Conservation (phyloP, 2,329 filamentous ascomycete species). For the Drechslerella dactyloides region DNA sequence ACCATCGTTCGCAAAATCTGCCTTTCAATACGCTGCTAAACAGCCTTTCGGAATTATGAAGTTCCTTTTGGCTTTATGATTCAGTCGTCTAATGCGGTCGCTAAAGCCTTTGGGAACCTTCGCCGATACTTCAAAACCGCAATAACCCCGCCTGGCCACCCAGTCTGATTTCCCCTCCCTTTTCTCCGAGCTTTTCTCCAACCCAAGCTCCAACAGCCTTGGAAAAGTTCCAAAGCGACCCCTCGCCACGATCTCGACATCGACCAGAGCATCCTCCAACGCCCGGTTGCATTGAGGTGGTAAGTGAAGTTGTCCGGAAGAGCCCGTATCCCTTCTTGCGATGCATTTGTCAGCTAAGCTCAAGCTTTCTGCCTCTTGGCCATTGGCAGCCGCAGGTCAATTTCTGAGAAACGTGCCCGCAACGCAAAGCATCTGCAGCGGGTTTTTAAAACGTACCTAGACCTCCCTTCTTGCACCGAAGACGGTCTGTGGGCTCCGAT, state of each 20-base stretch:
- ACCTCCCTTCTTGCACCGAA: not conserved
- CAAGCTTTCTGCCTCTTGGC: conserved; percentile 6
- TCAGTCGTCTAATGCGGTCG: conserved; percentile 22
- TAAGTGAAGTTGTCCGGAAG: conserved; percentile 34
- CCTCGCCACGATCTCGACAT: conserved; percentile 12
- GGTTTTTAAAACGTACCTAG: not conserved
- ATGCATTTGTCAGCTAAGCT: conserved; percentile 45
- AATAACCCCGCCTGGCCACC: conserved; percentile 32
- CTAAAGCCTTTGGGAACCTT: conserved; percentile 17
- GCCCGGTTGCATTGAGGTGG: conserved; percentile 20
- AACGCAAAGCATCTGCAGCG: conserved; percentile 20
- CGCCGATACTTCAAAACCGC: conserved; percentile 45
- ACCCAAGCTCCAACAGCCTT: conserved; percentile 21
- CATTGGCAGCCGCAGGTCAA: not conserved
- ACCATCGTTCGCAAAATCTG: conserved; percentile 28
- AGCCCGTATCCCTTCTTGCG: conserved; percentile 19
- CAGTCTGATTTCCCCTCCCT: conserved; percentile 35
- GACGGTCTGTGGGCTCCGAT: not conserved
- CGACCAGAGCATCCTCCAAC: conserved; percentile 3
- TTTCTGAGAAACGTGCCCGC: conserved; percentile 3
- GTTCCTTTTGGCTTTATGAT: conserved; percentile 29
- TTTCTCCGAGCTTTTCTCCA: conserved; percentile 36
- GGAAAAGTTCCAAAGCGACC: conserved; percentile 16
- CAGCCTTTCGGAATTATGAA: conserved; percentile 40
- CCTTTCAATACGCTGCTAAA: conserved; percentile 43